Evolutionary conservation across 1,284 basidiomycete species (phyloP).

Genomic region (Microstroma glucosiphilum): DNA sequence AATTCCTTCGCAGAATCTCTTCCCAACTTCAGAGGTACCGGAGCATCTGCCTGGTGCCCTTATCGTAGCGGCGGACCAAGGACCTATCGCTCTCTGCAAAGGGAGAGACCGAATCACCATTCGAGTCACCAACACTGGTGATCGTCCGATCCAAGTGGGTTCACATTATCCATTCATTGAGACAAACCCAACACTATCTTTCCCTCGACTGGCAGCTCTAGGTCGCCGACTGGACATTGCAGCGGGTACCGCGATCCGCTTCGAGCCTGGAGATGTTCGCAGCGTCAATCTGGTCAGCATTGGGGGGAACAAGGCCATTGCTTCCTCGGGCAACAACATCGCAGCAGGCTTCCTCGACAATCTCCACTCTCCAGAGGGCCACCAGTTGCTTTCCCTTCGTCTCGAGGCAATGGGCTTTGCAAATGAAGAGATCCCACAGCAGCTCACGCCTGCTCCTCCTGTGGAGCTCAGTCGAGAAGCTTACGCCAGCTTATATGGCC

Average conservation of each 20-base stretch:
- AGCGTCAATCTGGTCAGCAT: slow-evolving; percentile 76
- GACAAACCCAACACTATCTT: slow-evolving; percentile 72
- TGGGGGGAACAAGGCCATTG: slow-evolving; percentile 65
- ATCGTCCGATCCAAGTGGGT: slow-evolving; percentile 75
- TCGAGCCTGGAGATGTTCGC: slow-evolving; percentile 87
- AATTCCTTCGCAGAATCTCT: slow-evolving; percentile 60
- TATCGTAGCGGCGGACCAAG: slow-evolving; percentile 28
- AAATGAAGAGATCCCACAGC: slow-evolving; percentile 20
- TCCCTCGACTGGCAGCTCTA: slow-evolving; percentile 74
- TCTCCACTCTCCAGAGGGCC: slow-evolving; percentile 16
- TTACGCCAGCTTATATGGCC: slow-evolving; percentile 58
- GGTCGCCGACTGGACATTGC: slow-evolving; percentile 84
- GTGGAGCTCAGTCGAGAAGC: slow-evolving; percentile 32
- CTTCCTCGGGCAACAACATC: slow-evolving; percentile 73
- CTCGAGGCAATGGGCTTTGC: slow-evolving; percentile 28
- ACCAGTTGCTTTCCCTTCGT: slow-evolving; percentile 18
- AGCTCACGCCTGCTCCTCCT: slow-evolving; percentile 16
- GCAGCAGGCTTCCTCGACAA: slow-evolving; percentile 25
- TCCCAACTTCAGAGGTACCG: slow-evolving; percentile 13
- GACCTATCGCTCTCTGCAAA: slow-evolving; percentile 67
- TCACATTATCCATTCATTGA: slow-evolving; percentile 77
- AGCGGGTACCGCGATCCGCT: slow-evolving; percentile 88
- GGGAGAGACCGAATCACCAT: slow-evolving; percentile 66
- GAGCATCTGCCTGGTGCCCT: slow-evolving; percentile 31
- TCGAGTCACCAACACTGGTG: slow-evolving; percentile 83